phyloP scores from a whole-genome alignment of 768 basidiomycete genomes.

The Cystofilobasidium bisporidii region DNA sequence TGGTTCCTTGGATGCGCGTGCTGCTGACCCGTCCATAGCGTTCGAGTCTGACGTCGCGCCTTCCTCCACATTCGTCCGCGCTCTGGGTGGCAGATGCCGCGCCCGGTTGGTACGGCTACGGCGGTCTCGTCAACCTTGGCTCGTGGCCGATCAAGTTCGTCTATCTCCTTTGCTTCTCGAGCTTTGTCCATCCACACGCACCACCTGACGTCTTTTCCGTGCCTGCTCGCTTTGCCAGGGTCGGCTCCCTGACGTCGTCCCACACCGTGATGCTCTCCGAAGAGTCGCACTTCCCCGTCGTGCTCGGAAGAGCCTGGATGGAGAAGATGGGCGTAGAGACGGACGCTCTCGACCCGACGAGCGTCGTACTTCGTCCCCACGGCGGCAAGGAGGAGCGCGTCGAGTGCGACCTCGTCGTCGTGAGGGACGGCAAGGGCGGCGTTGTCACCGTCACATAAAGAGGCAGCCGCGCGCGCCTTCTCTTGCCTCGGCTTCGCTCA shows the following conservation, averaged over 20 bases:
- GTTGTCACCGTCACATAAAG: slow-evolving; percentile 76
- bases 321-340: slow-evolving; percentile 58
- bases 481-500: background rate
- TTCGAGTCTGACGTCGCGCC: background rate
- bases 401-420: slow-evolving; percentile 80
- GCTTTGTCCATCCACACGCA: slow-evolving; percentile 33
- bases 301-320: slow-evolving; percentile 62
- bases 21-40: background rate
- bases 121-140: slow-evolving; percentile 53
- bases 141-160: slow-evolving; percentile 23
- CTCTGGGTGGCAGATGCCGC: slow-evolving; percentile 49
- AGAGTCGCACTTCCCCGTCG: slow-evolving; percentile 90
- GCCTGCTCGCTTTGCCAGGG: slow-evolving; percentile 26
- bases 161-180: background rate
- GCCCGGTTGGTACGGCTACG: slow-evolving; percentile 89
- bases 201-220: slow-evolving; percentile 34
- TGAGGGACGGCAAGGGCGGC: slow-evolving; percentile 78
- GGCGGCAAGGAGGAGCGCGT: slow-evolving; percentile 68
- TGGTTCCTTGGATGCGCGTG: too few relatives aligned
- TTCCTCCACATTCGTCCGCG: background rate
- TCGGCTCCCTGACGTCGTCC: slow-evolving; percentile 39
- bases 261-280: slow-evolving; percentile 76
- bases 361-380: slow-evolving; percentile 61
- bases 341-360: slow-evolving; percentile 73
- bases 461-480: background rate